Base-by-base conservation (phyloP, 768 basidiomycete genomes). In the Kwoniella mangroviensis region DNA sequence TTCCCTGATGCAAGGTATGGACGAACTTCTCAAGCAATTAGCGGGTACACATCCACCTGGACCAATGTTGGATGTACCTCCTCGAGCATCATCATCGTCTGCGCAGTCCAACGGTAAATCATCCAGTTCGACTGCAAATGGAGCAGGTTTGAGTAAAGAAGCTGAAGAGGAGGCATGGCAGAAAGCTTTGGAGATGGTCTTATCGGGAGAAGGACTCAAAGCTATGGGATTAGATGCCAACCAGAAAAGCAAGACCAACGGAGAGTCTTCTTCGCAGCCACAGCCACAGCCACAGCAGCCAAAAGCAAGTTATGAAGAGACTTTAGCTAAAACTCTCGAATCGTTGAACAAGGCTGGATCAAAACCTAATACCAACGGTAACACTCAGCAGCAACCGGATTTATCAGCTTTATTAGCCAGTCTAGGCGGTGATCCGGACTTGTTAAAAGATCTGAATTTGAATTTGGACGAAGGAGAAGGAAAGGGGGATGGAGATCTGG, bases 1-100 rank as follows among this genome's bases (percentile, higher is more conserved):
- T 1, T 77, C 76, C 28, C 68, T 83, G 56, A 75, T 76, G 15
- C 73, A 76, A 49, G 81, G 79, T 11, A 83, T 83, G 83, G 80
- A 82, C 58, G 68, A 70, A 12, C 72, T 83, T 3, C 62, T 83
- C 3, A 67, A 69, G 13, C 74, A 79, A 63, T 63, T 83, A n/a
- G 76, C 73, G 13, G 78, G 74, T 13, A 71, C 73, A 26, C 74
- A 80, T 71, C 75, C 77, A 13, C 77, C 79, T 9, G 79, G 79
- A 15, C 77, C 75, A 12, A 78, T 77, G 75, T 63, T 67, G 13
- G 77, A 70, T 63, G 21, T 34, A 34, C 34, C 34, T 34, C 34
- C 63, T 21, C 26, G 24, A 15, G 17, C 15, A 7, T 24, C 61
- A 21, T 21, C 51, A 57, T 62, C 65, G 34, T 49, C 56, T 10